Evolutionary conservation across 176 grass and related monocot species (phyloP).

Genomic region (Oryza punctata): DNA sequence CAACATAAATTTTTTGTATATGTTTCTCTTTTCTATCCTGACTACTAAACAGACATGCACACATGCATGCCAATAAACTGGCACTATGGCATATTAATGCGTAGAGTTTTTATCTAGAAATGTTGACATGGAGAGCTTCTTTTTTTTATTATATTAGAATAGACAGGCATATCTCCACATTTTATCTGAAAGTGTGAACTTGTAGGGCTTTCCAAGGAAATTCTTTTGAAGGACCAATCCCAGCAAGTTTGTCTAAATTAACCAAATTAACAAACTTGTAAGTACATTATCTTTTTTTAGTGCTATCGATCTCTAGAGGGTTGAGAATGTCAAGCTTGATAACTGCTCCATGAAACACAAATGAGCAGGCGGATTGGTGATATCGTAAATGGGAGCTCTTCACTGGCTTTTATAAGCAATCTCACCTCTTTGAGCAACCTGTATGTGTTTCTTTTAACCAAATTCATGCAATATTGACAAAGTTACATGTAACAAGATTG

Average conservation of each 20-base stretch:
- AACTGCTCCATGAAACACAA: neutral
- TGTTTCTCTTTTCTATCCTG: neutral
- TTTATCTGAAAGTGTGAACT: conserved; percentile 9
- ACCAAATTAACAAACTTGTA: conserved; percentile 38
- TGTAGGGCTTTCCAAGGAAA: conserved; percentile 47
- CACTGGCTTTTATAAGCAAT: conserved; percentile 54
- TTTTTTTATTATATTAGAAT: neutral
- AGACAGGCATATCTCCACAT: neutral
- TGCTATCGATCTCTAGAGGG: neutral
- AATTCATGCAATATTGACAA: neutral
- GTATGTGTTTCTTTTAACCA: conserved; percentile 21
- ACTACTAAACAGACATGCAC: neutral
- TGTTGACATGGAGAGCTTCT: neutral
- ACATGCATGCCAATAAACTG: neutral
- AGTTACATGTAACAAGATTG: neutral
- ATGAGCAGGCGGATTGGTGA: conserved; percentile 60
- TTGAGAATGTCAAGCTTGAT: neutral
- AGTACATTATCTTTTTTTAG: conserved; percentile 4
- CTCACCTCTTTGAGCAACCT: conserved; percentile 51
- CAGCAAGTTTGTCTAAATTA: conserved; percentile 37
- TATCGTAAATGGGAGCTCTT: conserved; percentile 59
- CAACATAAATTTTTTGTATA: neutral
- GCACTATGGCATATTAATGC: neutral
- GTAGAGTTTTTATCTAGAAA: neutral
- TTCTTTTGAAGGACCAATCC: conserved; percentile 51